Base-by-base conservation (phyloP, 371 early-diverging fungal genomes). In the Synchytrium microbalum region DNA sequence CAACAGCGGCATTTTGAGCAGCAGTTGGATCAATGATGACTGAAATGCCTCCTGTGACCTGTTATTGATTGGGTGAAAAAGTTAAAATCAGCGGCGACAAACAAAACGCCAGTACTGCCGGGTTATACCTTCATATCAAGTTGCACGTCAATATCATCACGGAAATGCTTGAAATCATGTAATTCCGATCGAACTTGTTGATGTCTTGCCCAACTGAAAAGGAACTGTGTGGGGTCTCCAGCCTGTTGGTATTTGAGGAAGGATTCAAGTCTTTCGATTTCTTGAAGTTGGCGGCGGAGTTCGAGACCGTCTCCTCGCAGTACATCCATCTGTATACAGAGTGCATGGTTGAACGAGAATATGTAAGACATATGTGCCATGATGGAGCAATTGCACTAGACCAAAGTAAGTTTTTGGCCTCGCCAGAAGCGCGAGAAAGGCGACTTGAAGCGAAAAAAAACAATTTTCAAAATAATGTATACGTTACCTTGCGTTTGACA, bases 251-350 rank as follows among this genome's bases (percentile, higher is more conserved):
- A 83, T 26, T 66, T 55, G 31, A 80, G 57, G 54, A 82, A 83
- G 1, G 69, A 66, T 55, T 81, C 82, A 10, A 81, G 62, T 0
- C 73, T 68, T 14, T 75, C 72, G 53, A 81, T 79, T 65, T 83
- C 84, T 27, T 56, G 65, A 23, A 72, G 26, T 51, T 83, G 82
- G n/a, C 84, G 72, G 23, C 65, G 64, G 24, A 79, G 67, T 62
- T 83, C 84, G 26, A 73, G 62, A 64, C 80, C 78, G 69, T 83
- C 84, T 53, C 81, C 78, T 26, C 66, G 71, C 14, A 83, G 66
- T 26, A 78, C 66, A 24, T 65, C 70, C 23, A 77, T 59, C 74
- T 80, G 46, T 31, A 16, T 23, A 1, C 46, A 5, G 46, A 19
- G 46, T n/a, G n/a, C n/a, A n/a, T n/a, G 14, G 10, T 26, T 51